Conservation (phyloP, 2,329 filamentous ascomycete species). For the Hypoxylon sp. region DNA sequence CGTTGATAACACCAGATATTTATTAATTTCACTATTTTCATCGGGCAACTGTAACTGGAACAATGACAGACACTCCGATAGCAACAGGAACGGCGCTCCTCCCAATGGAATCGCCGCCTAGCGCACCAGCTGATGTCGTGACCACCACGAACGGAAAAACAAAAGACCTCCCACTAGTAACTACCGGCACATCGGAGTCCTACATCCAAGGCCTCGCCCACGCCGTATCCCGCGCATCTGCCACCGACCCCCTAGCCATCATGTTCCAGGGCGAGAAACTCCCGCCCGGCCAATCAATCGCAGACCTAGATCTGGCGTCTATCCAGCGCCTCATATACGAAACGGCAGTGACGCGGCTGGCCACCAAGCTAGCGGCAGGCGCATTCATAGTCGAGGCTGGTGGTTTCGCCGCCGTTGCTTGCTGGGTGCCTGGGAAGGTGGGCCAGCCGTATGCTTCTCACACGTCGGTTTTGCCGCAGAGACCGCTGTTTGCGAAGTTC, state of each 20-base stretch:
- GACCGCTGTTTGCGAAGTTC: slow-evolving; percentile 22
- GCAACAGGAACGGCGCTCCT: slow-evolving; percentile 7
- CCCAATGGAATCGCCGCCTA: slow-evolving; percentile 14
- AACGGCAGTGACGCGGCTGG: slow-evolving; percentile 12
- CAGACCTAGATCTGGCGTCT: slow-evolving; percentile 14
- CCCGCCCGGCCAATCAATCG: not conserved
- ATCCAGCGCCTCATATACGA: slow-evolving; percentile 20
- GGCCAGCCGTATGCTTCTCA: slow-evolving; percentile 13
- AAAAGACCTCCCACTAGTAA: slow-evolving; percentile 27
- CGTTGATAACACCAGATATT: not conserved
- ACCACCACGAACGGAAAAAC: not conserved
- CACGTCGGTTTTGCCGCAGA: not conserved
- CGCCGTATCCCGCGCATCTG: slow-evolving; percentile 32
- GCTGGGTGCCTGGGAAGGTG: slow-evolving; percentile 34
- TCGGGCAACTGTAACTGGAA: not conserved
- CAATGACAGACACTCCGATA: slow-evolving; percentile 33
- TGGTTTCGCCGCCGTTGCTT: slow-evolving; percentile 42
- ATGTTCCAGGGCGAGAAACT: slow-evolving; percentile 40
- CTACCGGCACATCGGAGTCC: slow-evolving; percentile 35
- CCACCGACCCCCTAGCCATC: slow-evolving; percentile 27
- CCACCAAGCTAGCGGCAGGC: slow-evolving; percentile 30
- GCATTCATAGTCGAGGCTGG: slow-evolving; percentile 45
- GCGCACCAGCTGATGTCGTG: not conserved
- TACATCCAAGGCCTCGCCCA: slow-evolving; percentile 33
- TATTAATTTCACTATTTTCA: not conserved